phyloP scores from a whole-genome alignment of 352 stramenopile species.

The Globisporangium uncinulatum region DNA sequence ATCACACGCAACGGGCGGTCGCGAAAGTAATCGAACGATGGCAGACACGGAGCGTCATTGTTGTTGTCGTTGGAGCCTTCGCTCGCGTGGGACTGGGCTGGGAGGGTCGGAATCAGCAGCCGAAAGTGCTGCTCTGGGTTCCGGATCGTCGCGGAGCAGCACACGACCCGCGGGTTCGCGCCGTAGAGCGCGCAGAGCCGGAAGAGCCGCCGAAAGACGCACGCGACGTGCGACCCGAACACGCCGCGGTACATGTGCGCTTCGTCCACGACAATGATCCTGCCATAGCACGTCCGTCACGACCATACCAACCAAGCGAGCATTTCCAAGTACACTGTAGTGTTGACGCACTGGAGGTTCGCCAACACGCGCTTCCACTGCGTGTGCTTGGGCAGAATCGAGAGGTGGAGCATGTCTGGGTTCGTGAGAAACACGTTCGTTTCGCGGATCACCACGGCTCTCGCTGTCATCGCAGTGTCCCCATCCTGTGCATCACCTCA shows the following conservation, averaged over 20 bases:
- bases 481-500: conserved; percentile 72
- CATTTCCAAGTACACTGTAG: not conserved
- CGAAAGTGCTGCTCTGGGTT: conserved; percentile 92
- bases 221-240: conserved; percentile 80
- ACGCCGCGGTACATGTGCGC: conserved; percentile 94
- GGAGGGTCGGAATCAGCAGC: conserved; percentile 78
- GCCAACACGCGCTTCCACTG: conserved; percentile 87
- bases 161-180: conserved; percentile 87
- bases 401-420: conserved; percentile 97
- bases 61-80: not conserved
- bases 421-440: conserved; percentile 98
- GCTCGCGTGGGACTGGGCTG: conserved; percentile 5
- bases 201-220: conserved; percentile 88
- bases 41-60: conserved; percentile 13
- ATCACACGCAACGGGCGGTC: conserved; percentile 60
- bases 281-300: conserved; percentile 11
- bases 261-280: conserved; percentile 77
- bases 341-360: conserved; percentile 71
- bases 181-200: conserved; percentile 84
- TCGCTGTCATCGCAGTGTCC: conserved; percentile 90
- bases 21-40: conserved; percentile 58
- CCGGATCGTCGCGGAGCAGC: conserved; percentile 94
- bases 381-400: conserved; percentile 92
- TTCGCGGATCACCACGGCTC: conserved; percentile 76
- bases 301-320: not conserved